Evolutionary conservation across 2,329 filamentous ascomycete genomes (phyloP).

Genomic region (Penicillium nordicum): DNA sequence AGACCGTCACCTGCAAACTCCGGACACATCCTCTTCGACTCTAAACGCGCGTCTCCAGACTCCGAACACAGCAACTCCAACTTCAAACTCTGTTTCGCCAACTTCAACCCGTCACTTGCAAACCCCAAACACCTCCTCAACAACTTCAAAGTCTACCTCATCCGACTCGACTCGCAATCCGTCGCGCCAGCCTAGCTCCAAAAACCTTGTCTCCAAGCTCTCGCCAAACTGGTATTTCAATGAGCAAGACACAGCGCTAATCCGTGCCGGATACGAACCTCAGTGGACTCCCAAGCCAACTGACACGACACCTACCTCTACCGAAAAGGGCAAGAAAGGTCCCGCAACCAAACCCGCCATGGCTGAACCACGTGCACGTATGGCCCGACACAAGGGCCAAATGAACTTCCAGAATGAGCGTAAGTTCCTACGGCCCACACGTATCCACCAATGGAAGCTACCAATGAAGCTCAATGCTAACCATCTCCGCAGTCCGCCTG

Average conservation of each 20-base stretch:
- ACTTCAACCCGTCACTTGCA: background rate
- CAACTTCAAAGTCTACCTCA: background rate
- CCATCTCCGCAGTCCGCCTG: slow-evolving; percentile 34
- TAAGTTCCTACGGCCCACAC: slow-evolving; percentile 59
- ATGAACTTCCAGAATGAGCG: slow-evolving; percentile 61
- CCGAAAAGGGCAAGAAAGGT: slow-evolving; percentile 10
- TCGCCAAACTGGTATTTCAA: slow-evolving; percentile 23
- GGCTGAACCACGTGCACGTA: slow-evolving; percentile 74
- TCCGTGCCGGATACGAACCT: slow-evolving; percentile 24
- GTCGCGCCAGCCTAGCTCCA: slow-evolving; percentile 10
- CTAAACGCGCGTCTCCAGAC: no score
- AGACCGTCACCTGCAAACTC: background rate
- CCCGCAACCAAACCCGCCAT: slow-evolving; percentile 30
- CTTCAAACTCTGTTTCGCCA: background rate
- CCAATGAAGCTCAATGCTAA: background rate
- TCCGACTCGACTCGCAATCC: background rate
- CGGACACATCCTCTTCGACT: background rate
- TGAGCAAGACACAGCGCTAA: slow-evolving; percentile 22
- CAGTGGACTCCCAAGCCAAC: slow-evolving; percentile 14
- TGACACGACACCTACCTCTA: background rate
- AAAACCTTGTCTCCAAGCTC: slow-evolving; percentile 16
- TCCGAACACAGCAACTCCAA: background rate
- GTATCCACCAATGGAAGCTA: slow-evolving; percentile 22
- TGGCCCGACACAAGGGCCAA: slow-evolving; percentile 75
- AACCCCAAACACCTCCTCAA: background rate